Evolutionary conservation across 495 filamentous ascomycete genomes (phyloP), one percentile per base, ranked within the genome.

Genomic region (Hyaloscypha bicolor): DNA sequence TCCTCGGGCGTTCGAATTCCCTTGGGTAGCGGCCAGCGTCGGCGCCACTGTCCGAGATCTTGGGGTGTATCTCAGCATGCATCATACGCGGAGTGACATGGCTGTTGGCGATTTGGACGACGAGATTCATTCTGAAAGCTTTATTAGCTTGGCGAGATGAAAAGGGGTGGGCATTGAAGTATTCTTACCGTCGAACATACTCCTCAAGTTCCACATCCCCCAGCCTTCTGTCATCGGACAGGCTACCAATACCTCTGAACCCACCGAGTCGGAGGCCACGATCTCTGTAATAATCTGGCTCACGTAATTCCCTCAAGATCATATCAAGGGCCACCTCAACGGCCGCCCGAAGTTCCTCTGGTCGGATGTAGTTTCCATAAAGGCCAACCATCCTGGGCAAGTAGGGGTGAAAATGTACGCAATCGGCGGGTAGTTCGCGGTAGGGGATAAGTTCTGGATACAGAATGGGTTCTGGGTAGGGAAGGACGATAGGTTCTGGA

Each of bases 11-110:
- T 9, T 69, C 55, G 37, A 69, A 69, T 9, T 65, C 67, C 9
- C 55, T 2, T 32, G 67, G 67, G 16, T 33, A 65, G 4, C 30
- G 4, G 6, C 61, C 62, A 9, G 33, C 14, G 32, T 69, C 62
- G n/a, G 37, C 2, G 21, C 30, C 53, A 4, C n/a, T 14, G 53
- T 56, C 30, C 8, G 33, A 39, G 19, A 65, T 30, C 31, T 69
- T 69, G 29, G 67, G 67, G 37, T 69, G 67, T 14, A 69, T n/a
- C 30, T 69, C 67, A 6, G 67, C 53, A 29, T 65, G 39, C 6
- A 25, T 8, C 39, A 55, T 65, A 21, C 19, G 4, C 3, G 48
- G 0, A 8, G 14, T 62, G 19, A 69, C 33, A 6, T 19, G 6
- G 48, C 29, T 56, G 32, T 69, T 69, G 6, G 62, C 62, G n/a